Evolutionary conservation across 176 grass and related monocot species (phyloP), one percentile per base, ranked within the genome.

Genomic region (Zizania latifolia): DNA sequence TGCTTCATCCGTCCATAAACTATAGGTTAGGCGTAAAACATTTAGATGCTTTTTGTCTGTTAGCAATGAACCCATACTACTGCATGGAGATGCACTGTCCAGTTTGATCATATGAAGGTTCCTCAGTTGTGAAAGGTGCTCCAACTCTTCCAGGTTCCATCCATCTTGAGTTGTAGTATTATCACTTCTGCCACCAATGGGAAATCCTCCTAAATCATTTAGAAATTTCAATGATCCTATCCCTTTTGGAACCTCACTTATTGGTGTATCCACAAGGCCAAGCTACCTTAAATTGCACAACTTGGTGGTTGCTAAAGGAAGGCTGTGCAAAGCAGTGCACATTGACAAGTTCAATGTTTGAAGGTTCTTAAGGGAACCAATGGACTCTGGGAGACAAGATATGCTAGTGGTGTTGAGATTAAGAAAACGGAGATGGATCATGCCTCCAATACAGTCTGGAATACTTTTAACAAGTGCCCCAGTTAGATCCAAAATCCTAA

Each of bases 221-320:
- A 83, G 35, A 3, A 30, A 61, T 3, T n/a, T 19, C 8, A 54
- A 6, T 11, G 8, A 26, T 0, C 44, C 8, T 22, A 81, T 70
- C 14, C 84, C 84, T 24, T 81, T 56, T 37, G 83, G 83, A 10
- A 85, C 58, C 4, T 53, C 2, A 9, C 45, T 75, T 71, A 85
- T 19, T 59, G 70, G 24, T 30, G 60, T 61, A 0, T 2, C 8
- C 1, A 0, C 0, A 15, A 86, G 39, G 14, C 21, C 13, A 46
- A 75, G 59, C 6, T 37, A 21, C 17, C 83, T 80, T 22, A 86
- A 53, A 34, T 21, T 68, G 0, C 15, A 22, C 10, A 86, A 21
- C 8, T 23, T 16, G 0, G 62, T 86, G 4, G 56, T 62, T 6
- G 32, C 51, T 0, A 1, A 50, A 9, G 77, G 62, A 35, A 86